A percentile compares a stretch with the other conserved stretches of the same genome.
phyloP scores from a whole-genome alignment of 208 protist genomes.

The Acanthamoeba castellanii region DNA sequence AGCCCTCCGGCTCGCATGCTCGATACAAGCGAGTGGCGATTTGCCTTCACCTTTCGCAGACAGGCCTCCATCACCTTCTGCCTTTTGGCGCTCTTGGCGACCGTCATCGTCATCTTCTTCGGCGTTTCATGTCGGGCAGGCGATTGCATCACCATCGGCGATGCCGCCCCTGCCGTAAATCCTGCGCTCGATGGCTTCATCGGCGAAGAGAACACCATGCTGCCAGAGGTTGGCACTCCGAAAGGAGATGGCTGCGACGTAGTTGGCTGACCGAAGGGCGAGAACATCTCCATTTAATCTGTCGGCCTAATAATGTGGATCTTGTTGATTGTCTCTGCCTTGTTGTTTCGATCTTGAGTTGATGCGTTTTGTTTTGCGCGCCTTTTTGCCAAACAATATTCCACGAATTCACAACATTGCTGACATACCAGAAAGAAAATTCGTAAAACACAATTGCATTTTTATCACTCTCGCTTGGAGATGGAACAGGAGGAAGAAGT shows the following conservation, averaged over 20 bases:
- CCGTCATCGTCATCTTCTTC: neutral
- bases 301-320: too few species aligned
- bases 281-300: too few species aligned
- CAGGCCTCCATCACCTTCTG: neutral
- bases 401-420: neutral
- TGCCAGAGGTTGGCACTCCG: neutral
- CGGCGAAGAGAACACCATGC: neutral
- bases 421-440: neutral
- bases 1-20: neutral
- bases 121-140: neutral
- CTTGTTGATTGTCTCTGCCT: too few species aligned
- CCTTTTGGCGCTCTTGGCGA: neutral
- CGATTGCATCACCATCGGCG: neutral
- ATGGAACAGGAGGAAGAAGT: conserved; percentile 1
- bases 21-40: neutral
- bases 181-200: neutral
- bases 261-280: neutral
- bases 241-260: too few species aligned
- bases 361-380: neutral
- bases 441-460: too few species aligned
- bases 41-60: neutral
- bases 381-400: too few species aligned
- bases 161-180: neutral
- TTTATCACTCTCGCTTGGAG: too few species aligned
- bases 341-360: too few species aligned